These are phyloP conservation scores for Artomyces pyxidatus DNA, from an alignment of 768 basidiomycete genomes.

Conservation along the genomic window DNA sequence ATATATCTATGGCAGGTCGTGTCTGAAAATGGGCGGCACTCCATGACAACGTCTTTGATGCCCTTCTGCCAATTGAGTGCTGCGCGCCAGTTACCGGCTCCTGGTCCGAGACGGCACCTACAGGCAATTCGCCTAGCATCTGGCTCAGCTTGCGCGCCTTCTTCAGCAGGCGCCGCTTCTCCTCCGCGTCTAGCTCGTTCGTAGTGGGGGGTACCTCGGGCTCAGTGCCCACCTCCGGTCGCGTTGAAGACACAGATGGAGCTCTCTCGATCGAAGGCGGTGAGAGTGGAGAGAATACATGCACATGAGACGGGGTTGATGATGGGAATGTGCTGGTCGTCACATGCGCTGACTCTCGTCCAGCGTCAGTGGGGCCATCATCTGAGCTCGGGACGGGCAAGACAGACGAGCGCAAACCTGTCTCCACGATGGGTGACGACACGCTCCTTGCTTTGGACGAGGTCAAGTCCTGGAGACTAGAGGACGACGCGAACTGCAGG, in stretches of 20 bases:
- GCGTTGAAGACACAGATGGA: too few relatives aligned
- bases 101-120: slow-evolving; percentile 6
- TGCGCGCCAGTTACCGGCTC: neutral
- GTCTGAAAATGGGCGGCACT: slow-evolving; percentile 1
- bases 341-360: neutral
- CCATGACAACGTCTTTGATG: neutral
- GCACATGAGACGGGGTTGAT: slow-evolving; percentile 1
- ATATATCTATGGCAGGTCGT: neutral
- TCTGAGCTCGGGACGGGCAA: neutral
- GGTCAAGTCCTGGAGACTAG: neutral
- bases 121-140: slow-evolving; percentile 32
- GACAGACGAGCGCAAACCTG: neutral
- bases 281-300: slow-evolving; percentile 9
- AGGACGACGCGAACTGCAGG: slow-evolving; percentile 17
- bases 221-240: slow-evolving; percentile 3
- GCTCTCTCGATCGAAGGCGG: slow-evolving; percentile 13
- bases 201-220: slow-evolving; percentile 18
- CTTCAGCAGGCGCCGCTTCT: slow-evolving; percentile 31
- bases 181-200: slow-evolving; percentile 26
- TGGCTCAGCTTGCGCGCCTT: slow-evolving; percentile 37
- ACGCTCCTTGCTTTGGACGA: neutral
- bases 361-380: neutral
- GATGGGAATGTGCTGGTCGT: neutral
- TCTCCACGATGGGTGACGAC: neutral
- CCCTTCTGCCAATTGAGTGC: neutral